A percentile compares a stretch with the other conserved stretches of the same genome.
These are phyloP conservation scores for Avena eriantha DNA, from an alignment of 176 grass and related monocot species.

Conservation along the genomic window DNA sequence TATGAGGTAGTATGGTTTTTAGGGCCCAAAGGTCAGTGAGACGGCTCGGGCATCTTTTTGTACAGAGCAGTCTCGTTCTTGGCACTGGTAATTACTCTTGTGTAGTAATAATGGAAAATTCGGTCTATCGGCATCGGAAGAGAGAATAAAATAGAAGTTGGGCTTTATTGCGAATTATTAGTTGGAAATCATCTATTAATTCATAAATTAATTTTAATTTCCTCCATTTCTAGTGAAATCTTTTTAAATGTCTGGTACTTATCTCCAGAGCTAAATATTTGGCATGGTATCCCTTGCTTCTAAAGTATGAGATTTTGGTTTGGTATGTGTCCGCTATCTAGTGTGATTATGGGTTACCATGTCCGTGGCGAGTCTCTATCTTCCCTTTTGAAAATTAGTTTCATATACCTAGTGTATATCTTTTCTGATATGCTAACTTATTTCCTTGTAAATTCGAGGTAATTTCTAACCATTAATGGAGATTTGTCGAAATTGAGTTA, in stretches of 20 bases:
- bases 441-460: neutral
- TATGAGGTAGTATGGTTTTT: neutral
- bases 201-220: neutral
- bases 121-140: neutral
- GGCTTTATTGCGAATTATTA: neutral
- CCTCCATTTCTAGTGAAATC: neutral
- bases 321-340: conserved; percentile 19
- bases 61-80: neutral
- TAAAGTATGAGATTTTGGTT: conserved; percentile 20
- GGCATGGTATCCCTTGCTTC: neutral
- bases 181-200: neutral
- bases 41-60: neutral
- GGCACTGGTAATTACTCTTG: neutral
- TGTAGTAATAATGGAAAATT: conserved; percentile 7
- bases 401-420: neutral
- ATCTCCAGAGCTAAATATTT: neutral
- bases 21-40: neutral
- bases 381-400: neutral
- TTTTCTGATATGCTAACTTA: neutral
- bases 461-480: too few relatives aligned
- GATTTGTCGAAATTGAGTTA: neutral
- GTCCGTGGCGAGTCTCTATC: neutral
- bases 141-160: neutral
- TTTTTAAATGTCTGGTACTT: neutral
- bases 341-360: neutral